phyloP scores from a whole-genome alignment of 805 yeast genomes.

The Pichia rugopelliculosa region DNA sequence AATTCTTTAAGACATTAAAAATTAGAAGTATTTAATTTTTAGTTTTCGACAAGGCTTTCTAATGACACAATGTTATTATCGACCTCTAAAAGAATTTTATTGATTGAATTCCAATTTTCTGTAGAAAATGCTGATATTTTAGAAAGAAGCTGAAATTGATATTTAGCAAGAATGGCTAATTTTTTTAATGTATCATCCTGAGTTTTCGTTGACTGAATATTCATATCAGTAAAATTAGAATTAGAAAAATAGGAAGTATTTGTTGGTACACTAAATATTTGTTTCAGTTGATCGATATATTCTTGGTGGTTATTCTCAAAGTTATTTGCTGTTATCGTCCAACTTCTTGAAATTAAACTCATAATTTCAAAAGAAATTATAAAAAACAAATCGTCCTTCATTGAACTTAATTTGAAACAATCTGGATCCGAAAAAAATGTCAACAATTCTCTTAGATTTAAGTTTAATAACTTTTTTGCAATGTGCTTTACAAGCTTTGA shows the following conservation, averaged over 20 bases:
- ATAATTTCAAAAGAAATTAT: conserved; percentile 5
- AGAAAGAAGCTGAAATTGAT: neutral
- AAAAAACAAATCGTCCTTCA: neutral
- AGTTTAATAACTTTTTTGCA: neutral
- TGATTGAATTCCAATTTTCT: neutral
- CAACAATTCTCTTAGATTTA: conserved; percentile 1
- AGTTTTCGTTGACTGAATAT: neutral
- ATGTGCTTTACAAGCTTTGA: neutral
- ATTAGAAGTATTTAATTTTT: too few species aligned
- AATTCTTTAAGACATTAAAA: too few species aligned
- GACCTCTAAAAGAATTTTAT: neutral
- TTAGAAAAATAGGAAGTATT: neutral
- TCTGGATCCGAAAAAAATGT: neutral
- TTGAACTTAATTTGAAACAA: neutral
- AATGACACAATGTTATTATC: neutral
- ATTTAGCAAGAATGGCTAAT: conserved; percentile 1
- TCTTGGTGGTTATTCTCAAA: neutral
- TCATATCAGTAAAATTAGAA: neutral
- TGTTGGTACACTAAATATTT: neutral
- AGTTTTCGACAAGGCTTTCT: neutral
- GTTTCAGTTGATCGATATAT: neutral
- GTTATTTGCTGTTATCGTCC: neutral
- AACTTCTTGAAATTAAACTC: neutral
- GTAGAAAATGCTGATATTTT: neutral
- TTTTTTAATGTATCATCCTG: conserved; percentile 2